Conservation (phyloP, 2,329 filamentous ascomycete genomes). For the Hortaea sp. region DNA sequence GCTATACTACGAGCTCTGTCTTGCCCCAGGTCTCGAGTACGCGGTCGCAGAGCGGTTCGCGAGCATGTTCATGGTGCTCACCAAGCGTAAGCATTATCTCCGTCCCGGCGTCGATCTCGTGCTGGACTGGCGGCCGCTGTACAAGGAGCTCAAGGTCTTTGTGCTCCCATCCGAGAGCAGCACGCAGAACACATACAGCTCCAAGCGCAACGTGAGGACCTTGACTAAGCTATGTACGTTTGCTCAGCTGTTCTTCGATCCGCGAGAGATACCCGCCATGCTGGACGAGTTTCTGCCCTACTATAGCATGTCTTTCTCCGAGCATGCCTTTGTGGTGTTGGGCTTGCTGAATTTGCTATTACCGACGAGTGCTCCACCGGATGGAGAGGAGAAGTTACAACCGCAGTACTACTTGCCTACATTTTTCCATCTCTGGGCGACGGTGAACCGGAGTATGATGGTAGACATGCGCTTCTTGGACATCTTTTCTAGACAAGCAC, state of each 20-base stretch:
- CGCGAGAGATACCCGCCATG: constrained; percentile 68
- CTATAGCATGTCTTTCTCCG: constrained; percentile 87
- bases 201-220: constrained; percentile 59
- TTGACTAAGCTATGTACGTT: constrained; percentile 85
- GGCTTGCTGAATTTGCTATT: constrained; percentile 79
- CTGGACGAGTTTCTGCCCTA: constrained; percentile 43
- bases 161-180: constrained; percentile 76
- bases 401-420: constrained; percentile 85
- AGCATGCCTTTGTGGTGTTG: constrained; percentile 86
- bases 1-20: constrained; percentile 86
- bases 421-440: constrained; percentile 92
- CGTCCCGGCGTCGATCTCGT: constrained; percentile 81
- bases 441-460: constrained; percentile 78
- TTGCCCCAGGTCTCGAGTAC: constrained; percentile 81
- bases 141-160: constrained; percentile 83
- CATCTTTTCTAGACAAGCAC: constrained; percentile 73
- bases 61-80: constrained; percentile 91
- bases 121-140: constrained; percentile 87
- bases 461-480: constrained; percentile 85
- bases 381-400: constrained; percentile 62
- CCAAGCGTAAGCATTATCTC: constrained; percentile 97
- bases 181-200: constrained; percentile 43
- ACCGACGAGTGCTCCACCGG: constrained; percentile 69
- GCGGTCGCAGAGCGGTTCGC: constrained; percentile 79
- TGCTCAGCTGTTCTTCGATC: constrained; percentile 86